phyloP scores from a whole-genome alignment of 1,284 basidiomycete species.

The Papiliotrema flavescens region DNA sequence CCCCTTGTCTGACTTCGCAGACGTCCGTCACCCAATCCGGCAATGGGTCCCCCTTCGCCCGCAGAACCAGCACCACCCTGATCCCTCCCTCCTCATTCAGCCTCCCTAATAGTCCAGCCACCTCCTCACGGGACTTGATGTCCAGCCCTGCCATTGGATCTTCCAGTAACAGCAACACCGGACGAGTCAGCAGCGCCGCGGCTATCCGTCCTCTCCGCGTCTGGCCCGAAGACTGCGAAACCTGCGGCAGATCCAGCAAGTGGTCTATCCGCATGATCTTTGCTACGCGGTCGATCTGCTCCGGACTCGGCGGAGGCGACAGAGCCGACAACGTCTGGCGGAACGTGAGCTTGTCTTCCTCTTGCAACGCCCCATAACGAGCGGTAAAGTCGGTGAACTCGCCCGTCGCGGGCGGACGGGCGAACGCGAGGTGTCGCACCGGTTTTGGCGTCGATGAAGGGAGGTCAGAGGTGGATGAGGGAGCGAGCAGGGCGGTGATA shows the following conservation, averaged over 20 bases:
- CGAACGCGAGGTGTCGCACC: constrained; percentile 69
- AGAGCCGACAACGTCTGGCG: constrained; percentile 29
- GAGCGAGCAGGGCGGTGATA: constrained; percentile 45
- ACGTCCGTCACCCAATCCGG: constrained; percentile 81
- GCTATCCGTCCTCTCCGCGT: constrained; percentile 80
- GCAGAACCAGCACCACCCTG: constrained; percentile 70
- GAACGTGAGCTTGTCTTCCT: constrained; percentile 72
- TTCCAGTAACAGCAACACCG: constrained; percentile 72
- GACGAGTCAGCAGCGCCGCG: constrained; percentile 66
- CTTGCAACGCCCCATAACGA: constrained; percentile 78
- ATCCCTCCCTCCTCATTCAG: constrained; percentile 34
- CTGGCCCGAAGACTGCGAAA: constrained; percentile 88
- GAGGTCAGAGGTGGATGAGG: constrained; percentile 3
- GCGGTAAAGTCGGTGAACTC: constrained; percentile 91
- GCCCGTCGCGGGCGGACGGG: constrained; percentile 60
- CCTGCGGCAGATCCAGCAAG: constrained; percentile 72
- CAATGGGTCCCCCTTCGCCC: constrained; percentile 62
- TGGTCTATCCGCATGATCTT: constrained; percentile 57
- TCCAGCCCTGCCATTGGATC: constrained; percentile 61
- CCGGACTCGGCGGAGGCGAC: constrained; percentile 35
- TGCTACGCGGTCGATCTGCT: constrained; percentile 37
- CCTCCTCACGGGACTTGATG: constrained; percentile 37
- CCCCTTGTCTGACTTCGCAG: constrained; percentile 54
- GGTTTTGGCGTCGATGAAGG: constrained; percentile 53
- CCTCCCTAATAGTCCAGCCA: constrained; percentile 36